Evolutionary conservation across 2,329 filamentous ascomycete species (phyloP), one percentile per base, ranked within the genome.

Genomic region (Diaporthe humulicola): DNA sequence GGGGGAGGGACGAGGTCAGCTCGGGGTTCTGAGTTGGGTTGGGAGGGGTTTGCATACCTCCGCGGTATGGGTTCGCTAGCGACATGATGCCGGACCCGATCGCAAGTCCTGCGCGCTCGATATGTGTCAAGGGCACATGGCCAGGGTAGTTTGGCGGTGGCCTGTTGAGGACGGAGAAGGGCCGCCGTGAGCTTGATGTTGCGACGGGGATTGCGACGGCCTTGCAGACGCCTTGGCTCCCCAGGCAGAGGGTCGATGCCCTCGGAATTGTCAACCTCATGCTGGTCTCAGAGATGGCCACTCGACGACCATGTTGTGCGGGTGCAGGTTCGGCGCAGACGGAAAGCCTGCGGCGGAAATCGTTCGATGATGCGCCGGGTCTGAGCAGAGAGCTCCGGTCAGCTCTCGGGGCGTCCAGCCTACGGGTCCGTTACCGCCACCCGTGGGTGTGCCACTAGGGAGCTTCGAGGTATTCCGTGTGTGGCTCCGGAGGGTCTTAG

Each of bases 81-180:
- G 91, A 91, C 80, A 89, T 87, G 70, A 93, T 82, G 57, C 91
- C 90, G 10, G 92, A 92, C 36, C 91, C 91, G 66, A 93, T 81
- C 60, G 91, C 90, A 64, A 99, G 88, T 25, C 91, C 92, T 75
- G 91, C 89, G 73, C 94, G 93, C 85, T 98, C 97, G 73, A 95
- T 80, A 56, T 86, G 85, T 10, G 94, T 98, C 73, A 99, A 90
- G 48, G 96, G 97, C 42, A 98, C 92, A 90, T 99, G 97, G 84
- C 95, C 95, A 1, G 94, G 92, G 86, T 98, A 98, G 80, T 94
- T 97, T 74, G 95, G 94, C 36, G 90, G 90, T 69, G 96, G 96
- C 9, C 97, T 94, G 83, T 94, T 94, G 79, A 98, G 90, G 77
- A 95, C 91, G 57, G 96, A 98, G 87, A 98, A 98, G 45, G 83